Evolutionary conservation across 2,329 filamentous ascomycete species (phyloP), one percentile per base, ranked within the genome.

Genomic region (Alternaria brassicicola): DNA sequence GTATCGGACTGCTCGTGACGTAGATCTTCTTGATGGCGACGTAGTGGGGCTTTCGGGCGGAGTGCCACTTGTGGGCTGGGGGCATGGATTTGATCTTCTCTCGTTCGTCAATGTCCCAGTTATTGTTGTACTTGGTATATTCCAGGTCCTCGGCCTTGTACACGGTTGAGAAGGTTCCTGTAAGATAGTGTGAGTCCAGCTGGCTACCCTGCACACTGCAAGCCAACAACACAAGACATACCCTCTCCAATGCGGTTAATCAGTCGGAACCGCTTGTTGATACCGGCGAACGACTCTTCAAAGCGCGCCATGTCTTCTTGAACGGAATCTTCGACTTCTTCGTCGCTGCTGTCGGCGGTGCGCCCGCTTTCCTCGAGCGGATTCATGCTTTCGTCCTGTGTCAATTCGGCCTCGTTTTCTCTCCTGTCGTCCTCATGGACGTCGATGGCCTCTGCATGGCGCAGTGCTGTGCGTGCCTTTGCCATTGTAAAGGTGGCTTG

Each of bases 11-110:
- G 62, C 93, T 97, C 0, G 96, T 99, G 64, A 98, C 95, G 77
- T 99, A 99, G 68, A 99, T 99, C 81, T 99, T 99, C 81, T 99
- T 99, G 78, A 99, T 91, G 19, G 96, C 95, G 62, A 99, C 96
- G 72, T 89, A 98, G 74, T 90, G 91, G 23, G 89, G 83, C 47
- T 66, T 65, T 76, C 78, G 73, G 39, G 81, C 81, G 46, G 70
- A 78, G 68, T 78, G 82, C 66, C 76, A 83, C 73, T 89, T 31
- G 10, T 87, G 74, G 0, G 88, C 86, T n/a, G 88, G 89, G n/a
- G 87, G 85, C 19, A 83, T 82, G 86, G 88, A 93, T 69, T 87
- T 85, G n/a, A 82, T 78, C 46, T 84, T 82, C 54, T 87, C 84
- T 39, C 88, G 87, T 64, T 84, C 88, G 43, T 86, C 84, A 36